Base-by-base conservation (phyloP, 192 early-diverging fungal genomes). In the Rhizoclosmatium globosum region DNA sequence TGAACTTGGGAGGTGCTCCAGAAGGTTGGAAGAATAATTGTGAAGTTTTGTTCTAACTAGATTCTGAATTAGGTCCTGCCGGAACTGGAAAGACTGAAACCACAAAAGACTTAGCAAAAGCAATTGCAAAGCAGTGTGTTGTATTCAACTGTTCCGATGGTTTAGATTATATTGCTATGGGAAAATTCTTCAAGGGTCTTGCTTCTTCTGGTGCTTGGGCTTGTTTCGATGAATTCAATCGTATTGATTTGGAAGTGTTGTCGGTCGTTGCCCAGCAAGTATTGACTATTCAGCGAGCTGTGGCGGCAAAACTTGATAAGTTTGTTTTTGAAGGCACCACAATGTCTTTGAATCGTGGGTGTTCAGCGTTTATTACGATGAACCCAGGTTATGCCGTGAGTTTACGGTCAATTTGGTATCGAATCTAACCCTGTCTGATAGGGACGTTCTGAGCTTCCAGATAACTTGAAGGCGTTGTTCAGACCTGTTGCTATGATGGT, bases 101-200 rank as follows among this genome's bases (percentile, higher is more conserved):
- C 0, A 86, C 87, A 41, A 91, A 91, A 77, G 89, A 91, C 79
- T 74, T 91, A 44, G 88, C 89, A 48, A 91, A 91, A 68, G 88
- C 89, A 4, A 89, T 90, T 81, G 86, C 89, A 56, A 90, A 90
- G 66, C 81, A 82, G 39, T 88, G 86, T 81, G 89, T 91, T 6
- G 89, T 91, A 3, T 91, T 91, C 79, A 91, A 91, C 70, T 91
- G 89, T 75, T 91, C 89, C 4, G 89, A 91, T 64, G 88, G 88
- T 47, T 81, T 91, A n/a, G 89, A 91, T 73, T 91, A 91, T 74
- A 90, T 89, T 79, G 87, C 87, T 44, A 91, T 91, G 89, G 89
- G 89, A 21, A 91, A 91, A 66, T 90, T 91, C 74, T 91, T 91
- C 85, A 89, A 89, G 44, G 89, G 89, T 4, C 83, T 91, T 47